Percentiles rank a stretch among this genome's conserved stretches.
Conservation (phyloP, 2,329 filamentous ascomycete genomes). For the Trichoderma sp. region DNA sequence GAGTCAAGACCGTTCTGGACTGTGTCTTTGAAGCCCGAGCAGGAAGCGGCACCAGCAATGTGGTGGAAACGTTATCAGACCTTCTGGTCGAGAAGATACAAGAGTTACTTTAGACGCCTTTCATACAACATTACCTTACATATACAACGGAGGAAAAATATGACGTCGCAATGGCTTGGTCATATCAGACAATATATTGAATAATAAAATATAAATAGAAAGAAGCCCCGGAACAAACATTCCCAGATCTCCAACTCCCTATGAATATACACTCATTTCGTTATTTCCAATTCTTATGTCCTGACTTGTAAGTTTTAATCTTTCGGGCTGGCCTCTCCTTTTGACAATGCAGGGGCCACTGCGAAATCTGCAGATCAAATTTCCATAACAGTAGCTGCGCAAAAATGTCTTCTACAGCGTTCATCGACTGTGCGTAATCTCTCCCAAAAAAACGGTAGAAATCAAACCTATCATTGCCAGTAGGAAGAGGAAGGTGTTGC, state of each 20-base stretch:
- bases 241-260: background rate
- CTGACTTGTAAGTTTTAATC: background rate
- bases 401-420: background rate
- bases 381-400: background rate
- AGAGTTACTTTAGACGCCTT: conserved; percentile 24
- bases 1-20: conserved; percentile 69
- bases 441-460: background rate
- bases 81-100: conserved; percentile 45
- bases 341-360: background rate
- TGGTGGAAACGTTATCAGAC: conserved; percentile 47
- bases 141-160: background rate
- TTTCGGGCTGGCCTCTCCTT: background rate
- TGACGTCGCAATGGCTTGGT: background rate
- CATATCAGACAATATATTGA: background rate
- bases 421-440: background rate
- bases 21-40: conserved; percentile 51
- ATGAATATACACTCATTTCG: background rate
- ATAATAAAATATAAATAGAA: background rate
- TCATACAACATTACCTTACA: background rate
- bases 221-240: background rate
- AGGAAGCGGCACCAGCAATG: conserved; percentile 33
- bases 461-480: background rate
- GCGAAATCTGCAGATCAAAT: background rate
- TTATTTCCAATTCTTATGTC: background rate
- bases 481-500: background rate